phyloP scores from a whole-genome alignment of 2,329 filamentous ascomycete genomes.

The Pyrenophora graminea region DNA sequence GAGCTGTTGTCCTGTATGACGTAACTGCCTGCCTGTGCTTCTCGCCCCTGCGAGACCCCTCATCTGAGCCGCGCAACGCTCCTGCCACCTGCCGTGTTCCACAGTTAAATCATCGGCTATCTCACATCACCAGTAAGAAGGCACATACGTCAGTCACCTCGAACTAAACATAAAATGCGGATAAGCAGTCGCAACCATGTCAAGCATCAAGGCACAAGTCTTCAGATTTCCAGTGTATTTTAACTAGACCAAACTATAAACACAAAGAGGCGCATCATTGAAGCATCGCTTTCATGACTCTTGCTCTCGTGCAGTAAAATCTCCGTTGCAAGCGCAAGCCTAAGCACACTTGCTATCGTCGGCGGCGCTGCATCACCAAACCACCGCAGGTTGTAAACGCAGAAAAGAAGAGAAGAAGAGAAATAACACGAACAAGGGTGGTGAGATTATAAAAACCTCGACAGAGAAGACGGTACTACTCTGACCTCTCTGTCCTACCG shows the following conservation, averaged over 20 bases:
- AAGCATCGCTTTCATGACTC: conserved; percentile 20
- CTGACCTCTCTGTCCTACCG: conserved; percentile 16
- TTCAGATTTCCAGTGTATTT: conserved; percentile 30
- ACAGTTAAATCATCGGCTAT: conserved; percentile 1
- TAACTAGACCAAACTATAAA: conserved; percentile 39
- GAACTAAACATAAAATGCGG: not conserved
- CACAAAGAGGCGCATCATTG: conserved; percentile 26
- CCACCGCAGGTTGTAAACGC: conserved; percentile 3
- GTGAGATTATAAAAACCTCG: conserved; percentile 11
- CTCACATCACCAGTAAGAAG: conserved; percentile 15
- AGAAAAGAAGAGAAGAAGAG: conserved; percentile 10
- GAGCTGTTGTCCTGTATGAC: conserved; percentile 4
- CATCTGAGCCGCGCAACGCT: conserved; percentile 12
- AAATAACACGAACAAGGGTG: conserved; percentile 15
- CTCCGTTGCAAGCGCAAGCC: conserved; percentile 26
- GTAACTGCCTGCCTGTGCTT: not conserved
- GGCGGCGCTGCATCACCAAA: conserved; percentile 13
- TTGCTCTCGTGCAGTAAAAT: conserved; percentile 20
- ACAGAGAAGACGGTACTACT: conserved; percentile 8
- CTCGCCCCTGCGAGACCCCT: conserved; percentile 6
- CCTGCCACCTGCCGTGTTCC: not conserved
- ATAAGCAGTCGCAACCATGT: not conserved
- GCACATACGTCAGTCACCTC: not conserved
- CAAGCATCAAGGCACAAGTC: not conserved
- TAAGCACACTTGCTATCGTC: conserved; percentile 29